Conservation (phyloP, 441 rosid genomes). For the Melastoma candidum region DNA sequence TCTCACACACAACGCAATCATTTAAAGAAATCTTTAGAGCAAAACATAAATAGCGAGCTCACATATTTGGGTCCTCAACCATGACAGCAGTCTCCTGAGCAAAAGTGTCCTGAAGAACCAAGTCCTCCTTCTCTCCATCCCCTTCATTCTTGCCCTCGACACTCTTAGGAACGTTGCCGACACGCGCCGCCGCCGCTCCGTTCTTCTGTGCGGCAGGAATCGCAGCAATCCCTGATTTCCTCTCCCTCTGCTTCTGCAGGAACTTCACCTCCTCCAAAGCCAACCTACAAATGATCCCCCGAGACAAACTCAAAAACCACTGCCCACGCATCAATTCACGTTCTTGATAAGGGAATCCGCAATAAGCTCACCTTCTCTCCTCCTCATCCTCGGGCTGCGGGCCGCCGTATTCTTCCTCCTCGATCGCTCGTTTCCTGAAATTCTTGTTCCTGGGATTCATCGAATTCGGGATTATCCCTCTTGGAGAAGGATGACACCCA, state of each 20-base stretch:
- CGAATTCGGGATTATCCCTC: no score
- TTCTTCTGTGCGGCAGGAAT: constrained; percentile 26
- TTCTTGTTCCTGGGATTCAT: constrained; percentile 41
- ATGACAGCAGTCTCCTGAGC: constrained; percentile 97
- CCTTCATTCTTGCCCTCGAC: constrained; percentile 47
- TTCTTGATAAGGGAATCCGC: no score
- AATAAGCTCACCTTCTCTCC: constrained; percentile 51
- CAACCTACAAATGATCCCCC: constrained; percentile 26
- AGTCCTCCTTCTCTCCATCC: constrained; percentile 90
- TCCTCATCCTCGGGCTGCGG: constrained; percentile 55
- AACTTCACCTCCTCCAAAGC: constrained; percentile 89
- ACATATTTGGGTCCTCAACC: constrained; percentile 96
- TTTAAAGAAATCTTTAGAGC: neutral
- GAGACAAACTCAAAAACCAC: no score
- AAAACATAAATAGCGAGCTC: neutral
- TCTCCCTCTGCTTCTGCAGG: constrained; percentile 87
- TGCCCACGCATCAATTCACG: no score
- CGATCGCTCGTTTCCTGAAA: constrained; percentile 63
- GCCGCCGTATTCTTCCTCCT: constrained; percentile 30
- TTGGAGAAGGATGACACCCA: no score
- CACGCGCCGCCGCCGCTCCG: constrained; percentile 1
- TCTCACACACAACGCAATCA: neutral
- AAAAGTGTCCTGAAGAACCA: constrained; percentile 88
- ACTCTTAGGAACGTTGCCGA: constrained; percentile 25
- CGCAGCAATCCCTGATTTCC: constrained; percentile 69